Evolutionary conservation across 805 yeast species (phyloP).

Genomic region (Gaillardinia entomophila): DNA sequence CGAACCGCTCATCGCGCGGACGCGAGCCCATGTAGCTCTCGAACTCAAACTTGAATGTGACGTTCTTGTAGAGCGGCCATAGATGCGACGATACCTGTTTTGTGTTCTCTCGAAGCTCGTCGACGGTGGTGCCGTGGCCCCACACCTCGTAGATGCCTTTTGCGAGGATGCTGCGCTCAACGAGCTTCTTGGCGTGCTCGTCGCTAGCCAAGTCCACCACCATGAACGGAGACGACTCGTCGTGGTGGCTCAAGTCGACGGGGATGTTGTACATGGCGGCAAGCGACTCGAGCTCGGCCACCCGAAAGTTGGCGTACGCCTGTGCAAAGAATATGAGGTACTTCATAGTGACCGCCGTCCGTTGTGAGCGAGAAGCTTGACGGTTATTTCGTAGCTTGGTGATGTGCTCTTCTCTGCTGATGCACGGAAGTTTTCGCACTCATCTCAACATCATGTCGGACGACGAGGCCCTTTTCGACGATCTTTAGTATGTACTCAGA

Average conservation of each 20-base stretch:
- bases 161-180: constrained; percentile 63
- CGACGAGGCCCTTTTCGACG: constrained; percentile 92
- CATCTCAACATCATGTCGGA: too few species aligned
- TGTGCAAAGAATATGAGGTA: constrained; percentile 85
- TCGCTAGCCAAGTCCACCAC: constrained; percentile 62
- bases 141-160: constrained; percentile 79
- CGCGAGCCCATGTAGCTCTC: constrained; percentile 70
- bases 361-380: too few species aligned
- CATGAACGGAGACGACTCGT: constrained; percentile 62
- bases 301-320: constrained; percentile 69
- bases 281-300: constrained; percentile 77
- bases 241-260: constrained; percentile 57
- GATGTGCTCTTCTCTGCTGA: too few species aligned
- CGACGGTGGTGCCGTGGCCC: constrained; percentile 61
- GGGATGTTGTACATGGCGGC: constrained; percentile 58
- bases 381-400: too few species aligned
- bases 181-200: constrained; percentile 56
- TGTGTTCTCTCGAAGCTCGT: constrained; percentile 52
- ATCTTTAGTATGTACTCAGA: constrained; percentile 53
- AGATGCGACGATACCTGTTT: constrained; percentile 23
- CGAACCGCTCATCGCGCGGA: constrained; percentile 43
- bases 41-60: constrained; percentile 76
- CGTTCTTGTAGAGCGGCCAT: constrained; percentile 32
- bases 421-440: too few species aligned
- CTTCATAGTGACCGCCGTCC: constrained; percentile 38